A percentile compares a stretch with the other conserved stretches of the same genome.
Conservation (phyloP, 2,329 filamentous ascomycete genomes). For the Fusarium phyllophilum region DNA sequence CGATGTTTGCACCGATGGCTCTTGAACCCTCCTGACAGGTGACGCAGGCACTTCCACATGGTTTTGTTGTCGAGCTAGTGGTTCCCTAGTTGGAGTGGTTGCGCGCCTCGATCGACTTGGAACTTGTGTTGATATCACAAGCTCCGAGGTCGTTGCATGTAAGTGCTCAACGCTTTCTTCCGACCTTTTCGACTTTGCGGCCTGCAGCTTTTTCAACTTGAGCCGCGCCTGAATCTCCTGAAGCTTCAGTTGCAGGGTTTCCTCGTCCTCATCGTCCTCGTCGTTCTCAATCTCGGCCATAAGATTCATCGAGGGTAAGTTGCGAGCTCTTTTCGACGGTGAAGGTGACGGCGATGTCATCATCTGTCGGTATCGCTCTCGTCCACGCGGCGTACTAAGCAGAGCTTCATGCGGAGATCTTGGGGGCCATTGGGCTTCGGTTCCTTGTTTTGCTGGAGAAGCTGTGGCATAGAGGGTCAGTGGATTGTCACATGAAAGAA, state of each 20-base stretch:
- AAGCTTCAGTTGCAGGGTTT: constrained; percentile 85
- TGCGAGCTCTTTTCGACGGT: constrained; percentile 53
- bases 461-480: constrained; percentile 31
- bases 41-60: constrained; percentile 79
- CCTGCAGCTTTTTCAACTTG: constrained; percentile 87
- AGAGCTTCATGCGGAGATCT: constrained; percentile 73
- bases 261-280: constrained; percentile 83
- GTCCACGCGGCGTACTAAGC: constrained; percentile 78
- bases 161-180: constrained; percentile 31
- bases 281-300: constrained; percentile 52
- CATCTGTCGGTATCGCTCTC: constrained; percentile 76
- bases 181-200: constrained; percentile 50
- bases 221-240: constrained; percentile 89
- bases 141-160: constrained; percentile 31
- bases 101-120: constrained; percentile 36
- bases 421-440: constrained; percentile 71
- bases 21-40: constrained; percentile 70
- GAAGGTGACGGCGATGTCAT: constrained; percentile 76
- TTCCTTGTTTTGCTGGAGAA: constrained; percentile 51
- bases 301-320: constrained; percentile 46
- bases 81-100: constrained; percentile 44
- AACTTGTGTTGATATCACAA: constrained; percentile 38
- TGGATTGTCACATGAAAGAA: neutral
- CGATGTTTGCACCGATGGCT: constrained; percentile 69
- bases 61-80: constrained; percentile 44